phyloP scores from a whole-genome alignment of 345 rosid genomes.

The Kernera saxatilis region DNA sequence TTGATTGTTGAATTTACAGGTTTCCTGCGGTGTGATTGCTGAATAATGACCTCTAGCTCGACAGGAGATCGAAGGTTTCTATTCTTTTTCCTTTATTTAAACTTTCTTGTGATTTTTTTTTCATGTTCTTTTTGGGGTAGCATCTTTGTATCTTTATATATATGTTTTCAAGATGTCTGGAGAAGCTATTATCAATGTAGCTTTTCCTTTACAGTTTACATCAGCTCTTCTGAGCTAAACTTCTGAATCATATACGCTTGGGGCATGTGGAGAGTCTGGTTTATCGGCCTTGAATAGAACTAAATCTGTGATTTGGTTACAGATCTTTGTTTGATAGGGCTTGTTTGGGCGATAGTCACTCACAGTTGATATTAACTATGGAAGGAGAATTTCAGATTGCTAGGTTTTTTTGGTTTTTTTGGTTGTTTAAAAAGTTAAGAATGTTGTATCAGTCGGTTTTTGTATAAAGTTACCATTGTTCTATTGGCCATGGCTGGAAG shows the following conservation, averaged over 20 bases:
- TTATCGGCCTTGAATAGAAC: neutral
- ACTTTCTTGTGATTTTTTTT: neutral
- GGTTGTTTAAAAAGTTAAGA: neutral
- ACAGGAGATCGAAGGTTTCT: neutral
- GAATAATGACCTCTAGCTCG: neutral
- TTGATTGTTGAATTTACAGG: neutral
- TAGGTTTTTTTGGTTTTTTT: too few species aligned
- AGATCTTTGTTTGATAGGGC: neutral
- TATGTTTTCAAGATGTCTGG: neutral
- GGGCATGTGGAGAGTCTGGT: neutral
- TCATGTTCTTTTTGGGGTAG: neutral
- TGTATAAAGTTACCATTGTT: too few species aligned
- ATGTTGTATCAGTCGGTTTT: too few species aligned
- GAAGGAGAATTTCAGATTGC: neutral
- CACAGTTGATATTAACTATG: too few species aligned
- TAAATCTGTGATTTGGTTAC: neutral
- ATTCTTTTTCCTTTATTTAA: neutral
- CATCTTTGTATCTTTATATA: neutral
- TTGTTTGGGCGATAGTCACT: neutral
- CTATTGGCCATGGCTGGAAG: too few species aligned
- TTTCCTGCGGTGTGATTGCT: neutral
- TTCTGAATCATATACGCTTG: neutral
- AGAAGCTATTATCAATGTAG: neutral
- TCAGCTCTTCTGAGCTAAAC: neutral
- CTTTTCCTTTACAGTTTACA: too few species aligned